Evolutionary conservation across 228 moss, liverwort and hornwort genomes (phyloP).

Genomic region (Sphagnum fallax): DNA sequence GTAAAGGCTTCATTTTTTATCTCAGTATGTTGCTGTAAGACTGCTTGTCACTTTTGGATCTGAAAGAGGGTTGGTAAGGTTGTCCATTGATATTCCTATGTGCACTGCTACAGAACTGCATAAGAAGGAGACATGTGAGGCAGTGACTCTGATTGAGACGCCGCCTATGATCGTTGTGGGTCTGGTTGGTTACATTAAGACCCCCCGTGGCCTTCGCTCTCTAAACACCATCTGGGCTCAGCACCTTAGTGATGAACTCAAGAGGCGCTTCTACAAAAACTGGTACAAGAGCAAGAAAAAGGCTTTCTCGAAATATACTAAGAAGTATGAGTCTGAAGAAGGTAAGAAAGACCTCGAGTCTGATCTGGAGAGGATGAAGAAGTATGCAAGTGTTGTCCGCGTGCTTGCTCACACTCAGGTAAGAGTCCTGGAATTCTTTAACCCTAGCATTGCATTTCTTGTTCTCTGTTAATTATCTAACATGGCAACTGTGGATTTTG

Average conservation of each 20-base stretch:
- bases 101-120: slow-evolving; percentile 28
- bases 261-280: slow-evolving; percentile 58
- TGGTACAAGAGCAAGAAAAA: slow-evolving; percentile 81
- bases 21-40: not conserved
- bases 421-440: not conserved
- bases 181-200: slow-evolving; percentile 73
- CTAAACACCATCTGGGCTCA: slow-evolving; percentile 53
- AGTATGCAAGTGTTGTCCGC: slow-evolving; percentile 59
- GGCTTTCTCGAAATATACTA: slow-evolving; percentile 64
- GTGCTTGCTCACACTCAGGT: slow-evolving; percentile 67
- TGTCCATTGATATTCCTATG: not conserved
- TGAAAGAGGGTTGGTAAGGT: not conserved
- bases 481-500: no score
- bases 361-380: slow-evolving; percentile 71
- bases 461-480: not conserved
- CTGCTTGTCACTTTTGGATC: not conserved
- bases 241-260: slow-evolving; percentile 54
- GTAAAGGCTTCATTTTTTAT: not conserved
- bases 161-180: slow-evolving; percentile 67
- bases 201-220: slow-evolving; percentile 56
- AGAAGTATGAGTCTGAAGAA: slow-evolving; percentile 56
- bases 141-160: slow-evolving; percentile 66
- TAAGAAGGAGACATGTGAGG: slow-evolving; percentile 85
- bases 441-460: not conserved
- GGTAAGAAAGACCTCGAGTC: slow-evolving; percentile 63